phyloP scores from a whole-genome alignment of 2,329 filamentous ascomycete genomes.

The Fusarium humuli region DNA sequence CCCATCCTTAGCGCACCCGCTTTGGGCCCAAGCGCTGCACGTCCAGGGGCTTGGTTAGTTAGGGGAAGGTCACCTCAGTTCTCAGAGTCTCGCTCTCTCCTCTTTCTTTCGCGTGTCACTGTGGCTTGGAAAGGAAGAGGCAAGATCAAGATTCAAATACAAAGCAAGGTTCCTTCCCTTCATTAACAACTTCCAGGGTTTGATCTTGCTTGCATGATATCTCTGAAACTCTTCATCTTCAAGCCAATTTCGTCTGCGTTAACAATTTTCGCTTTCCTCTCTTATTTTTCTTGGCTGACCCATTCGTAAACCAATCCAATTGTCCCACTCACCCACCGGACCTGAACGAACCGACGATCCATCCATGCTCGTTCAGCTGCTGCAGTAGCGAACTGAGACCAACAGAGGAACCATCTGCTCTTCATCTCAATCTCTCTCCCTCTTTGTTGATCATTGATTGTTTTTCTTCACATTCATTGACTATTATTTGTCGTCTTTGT shows the following conservation, averaged over 20 bases:
- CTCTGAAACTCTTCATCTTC: slow-evolving; percentile 8
- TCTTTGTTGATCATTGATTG: slow-evolving; percentile 10
- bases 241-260: slow-evolving; percentile 28
- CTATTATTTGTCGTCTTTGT: background rate
- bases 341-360: slow-evolving; percentile 35
- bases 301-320: slow-evolving; percentile 13
- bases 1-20: slow-evolving; percentile 39
- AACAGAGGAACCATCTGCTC: slow-evolving; percentile 12
- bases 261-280: slow-evolving; percentile 20
- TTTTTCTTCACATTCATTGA: slow-evolving; percentile 7
- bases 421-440: slow-evolving; percentile 3
- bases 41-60: slow-evolving; percentile 31
- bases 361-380: slow-evolving; percentile 18
- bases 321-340: slow-evolving; percentile 26
- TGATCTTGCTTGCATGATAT: background rate
- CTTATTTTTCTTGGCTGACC: slow-evolving; percentile 32
- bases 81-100: slow-evolving; percentile 12
- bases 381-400: slow-evolving; percentile 24
- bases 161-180: slow-evolving; percentile 17
- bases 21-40: slow-evolving; percentile 41
- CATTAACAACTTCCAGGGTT: background rate
- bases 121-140: background rate
- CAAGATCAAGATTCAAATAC: slow-evolving; percentile 18
- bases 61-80: slow-evolving; percentile 21
- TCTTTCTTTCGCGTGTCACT: slow-evolving; percentile 2